phyloP scores from a whole-genome alignment of 352 stramenopile genomes.

The Saprolegnia diclina region DNA sequence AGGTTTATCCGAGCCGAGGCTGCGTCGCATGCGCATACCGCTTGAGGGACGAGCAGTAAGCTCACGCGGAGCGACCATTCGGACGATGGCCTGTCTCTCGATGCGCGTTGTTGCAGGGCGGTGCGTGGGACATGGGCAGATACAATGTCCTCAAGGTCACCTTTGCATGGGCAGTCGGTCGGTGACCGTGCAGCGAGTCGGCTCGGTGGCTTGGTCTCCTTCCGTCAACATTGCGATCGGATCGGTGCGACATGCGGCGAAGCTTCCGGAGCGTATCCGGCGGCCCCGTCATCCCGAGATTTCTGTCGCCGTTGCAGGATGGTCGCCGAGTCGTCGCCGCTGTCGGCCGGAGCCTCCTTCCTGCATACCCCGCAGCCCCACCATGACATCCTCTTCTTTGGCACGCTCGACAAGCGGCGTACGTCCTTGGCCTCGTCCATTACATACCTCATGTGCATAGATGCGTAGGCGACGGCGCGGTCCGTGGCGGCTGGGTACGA shows the following conservation, averaged over 20 bases:
- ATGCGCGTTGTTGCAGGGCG: no score
- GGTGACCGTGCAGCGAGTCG: no score
- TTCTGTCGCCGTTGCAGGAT: background rate
- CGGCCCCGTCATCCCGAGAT: background rate
- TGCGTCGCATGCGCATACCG: no score
- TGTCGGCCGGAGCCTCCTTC: background rate
- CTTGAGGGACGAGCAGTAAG: no score
- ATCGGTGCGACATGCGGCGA: background rate
- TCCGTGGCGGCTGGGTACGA: constrained; percentile 13
- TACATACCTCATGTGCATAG: background rate
- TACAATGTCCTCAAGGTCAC: no score
- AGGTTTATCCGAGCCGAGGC: no score
- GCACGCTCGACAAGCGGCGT: constrained; percentile 21
- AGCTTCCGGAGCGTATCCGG: background rate
- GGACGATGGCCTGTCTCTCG: no score
- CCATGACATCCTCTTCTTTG: constrained; percentile 18
- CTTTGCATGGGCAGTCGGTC: no score
- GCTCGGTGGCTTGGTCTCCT: no score
- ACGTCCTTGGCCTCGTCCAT: background rate
- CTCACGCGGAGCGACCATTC: no score
- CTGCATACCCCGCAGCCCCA: constrained; percentile 4
- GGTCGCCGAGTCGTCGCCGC: background rate
- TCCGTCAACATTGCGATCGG: no score
- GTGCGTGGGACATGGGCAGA: background rate
- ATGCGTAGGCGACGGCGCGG: constrained; percentile 18